Evolutionary conservation across 2,329 filamentous ascomycete species (phyloP).

Genomic region (Leptographium procerum): DNA sequence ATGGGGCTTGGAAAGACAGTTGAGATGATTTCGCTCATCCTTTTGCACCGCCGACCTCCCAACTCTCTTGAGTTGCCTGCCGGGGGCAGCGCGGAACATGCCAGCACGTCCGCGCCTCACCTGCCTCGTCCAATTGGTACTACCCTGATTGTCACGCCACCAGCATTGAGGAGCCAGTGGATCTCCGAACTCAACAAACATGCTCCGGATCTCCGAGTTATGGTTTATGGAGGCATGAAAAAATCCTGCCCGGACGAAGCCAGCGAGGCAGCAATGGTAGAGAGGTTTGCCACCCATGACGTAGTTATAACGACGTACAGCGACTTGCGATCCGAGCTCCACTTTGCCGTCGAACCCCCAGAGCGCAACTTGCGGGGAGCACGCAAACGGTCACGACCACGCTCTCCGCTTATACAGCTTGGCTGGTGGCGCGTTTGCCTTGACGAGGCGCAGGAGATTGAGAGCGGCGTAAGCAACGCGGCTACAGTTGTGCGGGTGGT

Average conservation of each 20-base stretch:
- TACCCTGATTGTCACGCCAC: slow-evolving; percentile 51
- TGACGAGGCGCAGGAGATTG: slow-evolving; percentile 84
- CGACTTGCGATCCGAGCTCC: slow-evolving; percentile 67
- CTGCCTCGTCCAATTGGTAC: slow-evolving; percentile 38
- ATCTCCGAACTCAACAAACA: slow-evolving; percentile 46
- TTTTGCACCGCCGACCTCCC: slow-evolving; percentile 41
- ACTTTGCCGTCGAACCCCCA: slow-evolving; percentile 62
- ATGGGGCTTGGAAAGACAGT: slow-evolving; percentile 78
- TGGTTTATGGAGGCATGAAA: slow-evolving; percentile 41
- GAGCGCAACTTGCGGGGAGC: slow-evolving; percentile 54
- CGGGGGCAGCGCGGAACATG: slow-evolving; percentile 28
- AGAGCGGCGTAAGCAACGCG: slow-evolving; percentile 74
- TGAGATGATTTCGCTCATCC: slow-evolving; percentile 61
- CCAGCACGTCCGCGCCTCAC: slow-evolving; percentile 50
- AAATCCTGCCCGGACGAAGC: slow-evolving; percentile 22
- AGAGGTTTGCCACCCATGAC: slow-evolving; percentile 38
- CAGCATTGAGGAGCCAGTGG: slow-evolving; percentile 49
- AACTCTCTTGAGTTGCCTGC: neutral
- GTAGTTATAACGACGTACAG: slow-evolving; percentile 55
- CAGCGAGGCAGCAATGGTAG: slow-evolving; percentile 28
- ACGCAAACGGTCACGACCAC: slow-evolving; percentile 53
- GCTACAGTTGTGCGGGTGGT: slow-evolving; percentile 70
- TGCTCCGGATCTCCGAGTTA: slow-evolving; percentile 44
- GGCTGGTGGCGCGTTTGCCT: slow-evolving; percentile 79
- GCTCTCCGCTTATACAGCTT: slow-evolving; percentile 68